Conservation (phyloP, 2,329 filamentous ascomycete genomes). For the Colletotrichum noveboracense region DNA sequence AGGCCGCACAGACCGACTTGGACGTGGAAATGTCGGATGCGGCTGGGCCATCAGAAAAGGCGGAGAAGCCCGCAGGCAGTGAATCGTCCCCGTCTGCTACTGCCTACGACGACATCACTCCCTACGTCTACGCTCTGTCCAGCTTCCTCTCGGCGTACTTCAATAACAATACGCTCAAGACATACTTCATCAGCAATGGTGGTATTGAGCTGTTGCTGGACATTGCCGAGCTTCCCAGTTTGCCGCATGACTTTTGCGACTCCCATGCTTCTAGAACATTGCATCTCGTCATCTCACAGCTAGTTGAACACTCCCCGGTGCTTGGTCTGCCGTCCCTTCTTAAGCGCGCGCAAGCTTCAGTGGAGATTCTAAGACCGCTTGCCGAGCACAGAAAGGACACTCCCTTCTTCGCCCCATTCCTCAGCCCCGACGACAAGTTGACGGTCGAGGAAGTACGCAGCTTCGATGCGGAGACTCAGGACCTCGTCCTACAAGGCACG, state of each 20-base stretch:
- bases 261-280: conserved; percentile 72
- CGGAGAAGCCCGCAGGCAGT: conserved; percentile 22
- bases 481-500: conserved; percentile 70
- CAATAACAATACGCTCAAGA: conserved; percentile 74
- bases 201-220: conserved; percentile 86
- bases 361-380: conserved; percentile 73
- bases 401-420: conserved; percentile 75
- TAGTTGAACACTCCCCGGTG: conserved; percentile 82
- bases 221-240: conserved; percentile 79
- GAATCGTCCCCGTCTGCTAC: conserved; percentile 28
- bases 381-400: conserved; percentile 54
- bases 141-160: conserved; percentile 80
- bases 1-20: conserved; percentile 37
- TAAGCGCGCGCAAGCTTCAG: conserved; percentile 71
- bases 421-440: conserved; percentile 49
- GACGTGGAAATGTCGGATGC: conserved; percentile 74
- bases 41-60: conserved; percentile 29
- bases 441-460: conserved; percentile 37
- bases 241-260: conserved; percentile 76
- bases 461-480: conserved; percentile 39
- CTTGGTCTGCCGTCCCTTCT: conserved; percentile 83
- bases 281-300: conserved; percentile 74
- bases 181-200: conserved; percentile 76
- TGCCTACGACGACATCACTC: conserved; percentile 51
- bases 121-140: conserved; percentile 77